A percentile compares a stretch with the other conserved stretches of the same genome.
phyloP scores from a whole-genome alignment of 2,329 filamentous ascomycete genomes.

The Neonectria neomacrospora region DNA sequence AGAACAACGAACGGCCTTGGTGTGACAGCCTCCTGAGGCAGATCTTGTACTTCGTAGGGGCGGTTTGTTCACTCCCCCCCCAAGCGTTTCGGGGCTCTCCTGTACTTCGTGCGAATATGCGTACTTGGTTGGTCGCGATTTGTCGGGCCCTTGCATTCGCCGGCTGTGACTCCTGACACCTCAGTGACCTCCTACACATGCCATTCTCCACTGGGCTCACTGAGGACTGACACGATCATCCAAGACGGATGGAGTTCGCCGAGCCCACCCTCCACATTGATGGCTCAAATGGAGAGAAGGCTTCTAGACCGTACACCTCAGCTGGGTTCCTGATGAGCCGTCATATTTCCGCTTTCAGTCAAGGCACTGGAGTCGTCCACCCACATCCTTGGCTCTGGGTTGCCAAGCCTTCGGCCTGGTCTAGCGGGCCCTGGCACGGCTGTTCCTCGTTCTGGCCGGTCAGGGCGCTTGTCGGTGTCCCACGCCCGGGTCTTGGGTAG shows the following conservation, averaged over 20 bases:
- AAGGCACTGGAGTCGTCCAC: slow-evolving; percentile 8
- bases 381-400: slow-evolving; percentile 1
- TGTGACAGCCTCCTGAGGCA: too few species aligned
- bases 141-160: neutral
- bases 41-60: neutral
- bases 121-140: too few species aligned
- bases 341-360: slow-evolving; percentile 29
- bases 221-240: neutral
- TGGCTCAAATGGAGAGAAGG: slow-evolving; percentile 27
- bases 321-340: slow-evolving; percentile 23
- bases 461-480: slow-evolving; percentile 20
- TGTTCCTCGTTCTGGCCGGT: slow-evolving; percentile 13
- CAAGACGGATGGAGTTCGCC: neutral
- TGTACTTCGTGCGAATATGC: neutral
- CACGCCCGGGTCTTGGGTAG: slow-evolving; percentile 13
- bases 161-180: neutral
- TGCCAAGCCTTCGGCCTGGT: slow-evolving; percentile 15
- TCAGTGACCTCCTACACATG: neutral
- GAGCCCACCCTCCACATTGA: slow-evolving; percentile 17
- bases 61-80: neutral
- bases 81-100: neutral
- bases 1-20: neutral
- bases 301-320: slow-evolving; percentile 26
- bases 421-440: slow-evolving; percentile 6
- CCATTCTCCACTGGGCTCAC: neutral